Conservation (phyloP, 176 grass and related monocot species). For the Aegilops umbellulata region DNA sequence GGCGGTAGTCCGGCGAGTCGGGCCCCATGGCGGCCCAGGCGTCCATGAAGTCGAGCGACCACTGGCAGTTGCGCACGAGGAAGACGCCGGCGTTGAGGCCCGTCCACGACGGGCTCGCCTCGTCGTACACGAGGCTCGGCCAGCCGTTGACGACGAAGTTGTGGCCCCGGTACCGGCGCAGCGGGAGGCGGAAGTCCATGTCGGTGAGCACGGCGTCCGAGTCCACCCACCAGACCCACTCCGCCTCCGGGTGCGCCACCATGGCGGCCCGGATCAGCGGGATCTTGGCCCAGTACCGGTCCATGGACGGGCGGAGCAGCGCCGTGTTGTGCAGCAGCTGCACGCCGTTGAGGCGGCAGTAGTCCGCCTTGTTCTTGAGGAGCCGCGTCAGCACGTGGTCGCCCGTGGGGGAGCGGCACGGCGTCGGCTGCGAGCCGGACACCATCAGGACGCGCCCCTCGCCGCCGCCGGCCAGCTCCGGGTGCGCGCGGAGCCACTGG, state of each 20-base stretch:
- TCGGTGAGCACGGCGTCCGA: conserved; percentile 93
- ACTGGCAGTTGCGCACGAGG: conserved; percentile 96
- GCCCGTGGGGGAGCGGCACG: conserved; percentile 51
- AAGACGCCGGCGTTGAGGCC: conserved; percentile 95
- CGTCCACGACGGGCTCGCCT: conserved; percentile 47
- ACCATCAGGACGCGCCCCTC: conserved; percentile 71
- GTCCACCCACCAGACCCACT: conserved; percentile 98
- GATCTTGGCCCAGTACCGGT: conserved; percentile 78
- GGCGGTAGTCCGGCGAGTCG: conserved; percentile 36
- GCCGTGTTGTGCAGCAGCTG: conserved; percentile 80
- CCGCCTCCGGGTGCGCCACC: conserved; percentile 81
- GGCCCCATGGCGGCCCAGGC: conserved; percentile 66
- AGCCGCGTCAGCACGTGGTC: conserved; percentile 70
- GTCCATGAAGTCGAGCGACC: conserved; percentile 90
- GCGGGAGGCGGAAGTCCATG: conserved; percentile 80
- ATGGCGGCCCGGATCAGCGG: conserved; percentile 71
- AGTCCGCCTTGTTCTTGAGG: conserved; percentile 88
- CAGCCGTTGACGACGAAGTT: conserved; percentile 88
- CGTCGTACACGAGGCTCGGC: conserved; percentile 52
- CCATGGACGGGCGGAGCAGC: conserved; percentile 65
- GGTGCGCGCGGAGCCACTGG: conserved; percentile 56
- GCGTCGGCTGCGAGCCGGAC: conserved; percentile 74
- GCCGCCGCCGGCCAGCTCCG: conserved; percentile 23
- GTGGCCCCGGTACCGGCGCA: conserved; percentile 47
- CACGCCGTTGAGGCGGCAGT: conserved; percentile 78